Evolutionary conservation across 768 basidiomycete genomes (phyloP).

Genomic region (Tylopilus felleus): DNA sequence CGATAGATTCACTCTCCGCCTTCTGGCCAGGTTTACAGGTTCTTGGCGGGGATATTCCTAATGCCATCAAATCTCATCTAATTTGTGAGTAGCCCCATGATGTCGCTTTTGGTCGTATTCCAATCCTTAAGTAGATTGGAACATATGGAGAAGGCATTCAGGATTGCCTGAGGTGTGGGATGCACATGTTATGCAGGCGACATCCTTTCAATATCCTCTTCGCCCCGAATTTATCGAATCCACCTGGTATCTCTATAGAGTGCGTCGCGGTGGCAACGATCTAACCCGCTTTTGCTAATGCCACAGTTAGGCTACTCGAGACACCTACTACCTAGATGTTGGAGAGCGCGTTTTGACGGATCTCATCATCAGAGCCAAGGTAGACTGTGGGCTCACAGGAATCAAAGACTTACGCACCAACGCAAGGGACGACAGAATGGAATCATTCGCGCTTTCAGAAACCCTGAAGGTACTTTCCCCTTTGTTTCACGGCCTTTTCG

Average conservation of each 20-base stretch:
- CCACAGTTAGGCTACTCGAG: constrained; percentile 73
- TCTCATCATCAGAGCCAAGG: constrained; percentile 67
- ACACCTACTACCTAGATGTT: constrained; percentile 89
- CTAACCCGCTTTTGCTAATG: neutral
- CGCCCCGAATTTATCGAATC: constrained; percentile 94
- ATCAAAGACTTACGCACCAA: constrained; percentile 77
- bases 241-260: constrained; percentile 93
- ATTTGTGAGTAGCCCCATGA: constrained; percentile 53
- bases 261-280: constrained; percentile 32
- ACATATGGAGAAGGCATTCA: constrained; percentile 83
- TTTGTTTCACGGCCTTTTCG: neutral
- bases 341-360: constrained; percentile 83
- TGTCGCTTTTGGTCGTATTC: neutral
- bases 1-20: constrained; percentile 93
- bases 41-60: constrained; percentile 79
- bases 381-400: constrained; percentile 82
- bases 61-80: constrained; percentile 89
- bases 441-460: constrained; percentile 92
- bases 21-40: constrained; percentile 98
- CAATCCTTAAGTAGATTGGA: constrained; percentile 62
- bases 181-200: constrained; percentile 66
- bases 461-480: constrained; percentile 69
- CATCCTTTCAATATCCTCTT: constrained; percentile 75
- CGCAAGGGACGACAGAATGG: constrained; percentile 90
- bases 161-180: constrained; percentile 94